These are phyloP conservation scores for Xanthoparmelia taractica DNA, from an alignment of 495 filamentous ascomycete genomes.

Conservation along the genomic window DNA sequence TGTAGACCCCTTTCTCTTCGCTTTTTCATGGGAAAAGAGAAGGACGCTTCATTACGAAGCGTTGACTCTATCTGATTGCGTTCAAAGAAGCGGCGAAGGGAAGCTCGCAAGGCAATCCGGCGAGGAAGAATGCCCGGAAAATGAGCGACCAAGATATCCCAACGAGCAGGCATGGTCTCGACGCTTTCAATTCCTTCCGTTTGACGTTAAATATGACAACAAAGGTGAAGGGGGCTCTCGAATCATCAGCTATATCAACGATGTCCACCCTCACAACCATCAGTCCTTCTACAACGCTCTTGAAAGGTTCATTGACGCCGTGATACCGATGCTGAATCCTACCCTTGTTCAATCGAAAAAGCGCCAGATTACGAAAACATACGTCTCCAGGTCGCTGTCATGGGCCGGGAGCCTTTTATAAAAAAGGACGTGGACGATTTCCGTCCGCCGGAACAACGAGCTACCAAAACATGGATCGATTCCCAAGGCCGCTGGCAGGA, in stretches of 20 bases:
- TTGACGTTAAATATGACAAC: slow-evolving; percentile 32
- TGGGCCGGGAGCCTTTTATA: too few relatives aligned
- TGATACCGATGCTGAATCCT: too few relatives aligned
- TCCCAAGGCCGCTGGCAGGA: slow-evolving; percentile 25
- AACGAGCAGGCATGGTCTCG: slow-evolving; percentile 40
- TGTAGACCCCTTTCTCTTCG: slow-evolving; percentile 39
- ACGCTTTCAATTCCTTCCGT: slow-evolving; percentile 36
- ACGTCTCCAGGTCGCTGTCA: too few relatives aligned
- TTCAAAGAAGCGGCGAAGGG: slow-evolving; percentile 28
- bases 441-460: slow-evolving; percentile 14
- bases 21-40: slow-evolving; percentile 38
- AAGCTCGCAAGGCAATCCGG: slow-evolving; percentile 21
- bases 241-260: slow-evolving; percentile 42
- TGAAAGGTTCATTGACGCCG: slow-evolving; percentile 35
- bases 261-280: slow-evolving; percentile 38
- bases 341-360: too few relatives aligned
- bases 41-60: slow-evolving; percentile 30
- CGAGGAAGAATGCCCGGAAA: slow-evolving; percentile 21
- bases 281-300: slow-evolving; percentile 33
- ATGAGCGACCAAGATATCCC: slow-evolving; percentile 31
- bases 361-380: slow-evolving; percentile 22
- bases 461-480: slow-evolving; percentile 16
- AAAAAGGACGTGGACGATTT: background rate
- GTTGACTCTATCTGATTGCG: slow-evolving; percentile 26
- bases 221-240: slow-evolving; percentile 15